Evolutionary conservation across 2,329 filamentous ascomycete genomes (phyloP).

Genomic region (Epichloe typhina): DNA sequence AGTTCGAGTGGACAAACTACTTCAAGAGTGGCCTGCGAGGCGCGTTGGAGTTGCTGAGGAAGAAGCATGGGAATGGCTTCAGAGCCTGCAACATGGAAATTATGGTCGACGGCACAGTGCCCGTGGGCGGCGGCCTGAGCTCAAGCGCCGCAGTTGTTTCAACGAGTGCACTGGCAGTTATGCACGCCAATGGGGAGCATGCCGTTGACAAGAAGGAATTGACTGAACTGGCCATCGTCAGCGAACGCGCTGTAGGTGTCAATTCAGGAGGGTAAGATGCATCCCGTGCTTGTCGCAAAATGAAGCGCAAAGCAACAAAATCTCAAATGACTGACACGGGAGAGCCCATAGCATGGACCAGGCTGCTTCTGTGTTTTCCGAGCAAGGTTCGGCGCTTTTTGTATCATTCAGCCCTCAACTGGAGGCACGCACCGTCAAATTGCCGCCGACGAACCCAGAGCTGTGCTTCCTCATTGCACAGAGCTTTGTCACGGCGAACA

Average conservation of each 20-base stretch:
- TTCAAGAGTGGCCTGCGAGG: conserved; percentile 86
- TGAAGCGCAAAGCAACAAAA: background rate
- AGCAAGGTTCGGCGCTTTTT: conserved; percentile 73
- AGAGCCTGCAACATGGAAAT: conserved; percentile 66
- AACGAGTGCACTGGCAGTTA: conserved; percentile 74
- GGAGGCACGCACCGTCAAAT: conserved; percentile 61
- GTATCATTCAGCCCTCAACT: conserved; percentile 79
- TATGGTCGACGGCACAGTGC: conserved; percentile 82
- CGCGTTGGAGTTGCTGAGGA: conserved; percentile 63
- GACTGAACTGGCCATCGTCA: conserved; percentile 86
- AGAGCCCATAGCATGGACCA: conserved; percentile 69
- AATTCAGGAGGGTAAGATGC: conserved; percentile 74
- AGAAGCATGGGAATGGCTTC: conserved; percentile 49
- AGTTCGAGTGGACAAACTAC: conserved; percentile 96
- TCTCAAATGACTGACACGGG: background rate
- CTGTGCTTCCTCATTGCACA: conserved; percentile 89
- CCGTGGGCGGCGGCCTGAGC: conserved; percentile 80
- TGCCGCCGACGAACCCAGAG: conserved; percentile 70
- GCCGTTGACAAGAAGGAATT: conserved; percentile 81
- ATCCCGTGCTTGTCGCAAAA: background rate
- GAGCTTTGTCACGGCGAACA: conserved; percentile 86
- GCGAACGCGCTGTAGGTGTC: conserved; percentile 85
- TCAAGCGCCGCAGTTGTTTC: conserved; percentile 92
- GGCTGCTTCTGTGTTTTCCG: conserved; percentile 85
- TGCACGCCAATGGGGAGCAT: conserved; percentile 70